These are phyloP conservation scores for Adansonia digitata DNA, from an alignment of 345 rosid species.

Conservation along the genomic window DNA sequence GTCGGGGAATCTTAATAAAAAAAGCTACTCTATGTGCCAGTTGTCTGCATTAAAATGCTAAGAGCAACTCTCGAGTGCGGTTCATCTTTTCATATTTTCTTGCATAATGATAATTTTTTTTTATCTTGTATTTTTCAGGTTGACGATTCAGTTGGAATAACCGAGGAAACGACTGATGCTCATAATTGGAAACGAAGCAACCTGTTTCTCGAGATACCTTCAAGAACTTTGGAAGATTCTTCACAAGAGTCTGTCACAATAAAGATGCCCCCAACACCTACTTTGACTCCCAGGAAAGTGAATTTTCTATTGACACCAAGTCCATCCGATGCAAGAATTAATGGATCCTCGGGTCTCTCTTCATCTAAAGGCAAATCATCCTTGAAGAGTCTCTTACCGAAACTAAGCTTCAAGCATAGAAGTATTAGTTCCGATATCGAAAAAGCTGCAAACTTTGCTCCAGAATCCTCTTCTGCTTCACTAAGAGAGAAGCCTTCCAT, in stretches of 20 bases:
- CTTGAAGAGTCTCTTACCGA: conserved; percentile 55
- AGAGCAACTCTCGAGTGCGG: neutral
- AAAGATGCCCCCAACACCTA: conserved; percentile 74
- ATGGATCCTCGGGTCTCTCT: conserved; percentile 47
- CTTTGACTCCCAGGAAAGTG: conserved; percentile 79
- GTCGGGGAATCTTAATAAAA: too few species aligned
- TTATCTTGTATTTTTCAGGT: conserved; percentile 33
- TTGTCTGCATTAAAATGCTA: neutral
- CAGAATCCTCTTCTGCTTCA: conserved; percentile 33
- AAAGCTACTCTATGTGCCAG: neutral
- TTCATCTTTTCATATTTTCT: conserved; percentile 14
- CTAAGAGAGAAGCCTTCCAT: conserved; percentile 61
- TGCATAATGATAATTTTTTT: neutral
- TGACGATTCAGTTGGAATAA: conserved; percentile 39
- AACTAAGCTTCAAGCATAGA: conserved; percentile 56
- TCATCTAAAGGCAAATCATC: conserved; percentile 54
- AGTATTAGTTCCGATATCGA: conserved; percentile 49
- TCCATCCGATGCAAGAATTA: conserved; percentile 39
- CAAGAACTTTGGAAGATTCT: conserved; percentile 43
- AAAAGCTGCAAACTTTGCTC: conserved; percentile 37
- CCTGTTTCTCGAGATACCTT: conserved; percentile 77
- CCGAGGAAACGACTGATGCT: conserved; percentile 40
- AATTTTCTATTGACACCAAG: conserved; percentile 62
- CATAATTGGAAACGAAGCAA: conserved; percentile 59
- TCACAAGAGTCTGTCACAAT: conserved; percentile 45